Base-by-base conservation (phyloP, 2,329 filamentous ascomycete species). In the Beauveria asiatica region DNA sequence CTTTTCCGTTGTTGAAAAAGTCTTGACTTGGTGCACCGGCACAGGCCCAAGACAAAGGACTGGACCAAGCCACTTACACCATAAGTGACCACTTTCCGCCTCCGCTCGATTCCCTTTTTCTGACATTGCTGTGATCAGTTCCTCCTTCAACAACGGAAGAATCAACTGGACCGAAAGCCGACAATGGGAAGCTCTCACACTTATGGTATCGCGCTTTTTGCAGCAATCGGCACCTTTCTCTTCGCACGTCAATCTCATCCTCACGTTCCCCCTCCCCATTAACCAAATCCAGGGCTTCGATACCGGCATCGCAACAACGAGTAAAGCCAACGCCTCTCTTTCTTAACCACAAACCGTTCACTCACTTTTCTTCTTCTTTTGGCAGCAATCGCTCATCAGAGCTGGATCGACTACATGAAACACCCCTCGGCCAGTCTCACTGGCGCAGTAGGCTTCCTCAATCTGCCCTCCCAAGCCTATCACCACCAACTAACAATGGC, bases 261-360 rank as follows among this genome's bases (percentile, higher is more conserved):
- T 27, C 39, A 5, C 17, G 19, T 42, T 63, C 27, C 21, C 19
- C 19, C 42, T 33, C 9, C 30, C 30, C 51, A 51, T 57, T 41
- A 37, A 61, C 59, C 5, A 16, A 21, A 7, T 3, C 3, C 25
- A 81, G 80, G 82, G 81, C 3, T 83, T 84, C 62, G 82, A 84
- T 67, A 83, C 81, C 0, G 82, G 82, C 30, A 84, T 84, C 59
- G 81, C 80, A 5, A 85, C 82, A 13, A 84, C 81, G 17, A 84
- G 76, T 80, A 62, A 70, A 74, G 30, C 11, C 11, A 11, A 33
- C 30, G 5, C 11, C 30, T 13, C 30, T 13, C 30, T 33, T 33
- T 33, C 30, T 11, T 11, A 13, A 33, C 30, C 30, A 33, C 10
- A 5, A 33, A 13, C 10, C 30, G 4, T 33, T 33, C 11, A 33